These are phyloP conservation scores for Cryptomeria japonica DNA, from an alignment of 75 land plant genomes.

Conservation along the genomic window DNA sequence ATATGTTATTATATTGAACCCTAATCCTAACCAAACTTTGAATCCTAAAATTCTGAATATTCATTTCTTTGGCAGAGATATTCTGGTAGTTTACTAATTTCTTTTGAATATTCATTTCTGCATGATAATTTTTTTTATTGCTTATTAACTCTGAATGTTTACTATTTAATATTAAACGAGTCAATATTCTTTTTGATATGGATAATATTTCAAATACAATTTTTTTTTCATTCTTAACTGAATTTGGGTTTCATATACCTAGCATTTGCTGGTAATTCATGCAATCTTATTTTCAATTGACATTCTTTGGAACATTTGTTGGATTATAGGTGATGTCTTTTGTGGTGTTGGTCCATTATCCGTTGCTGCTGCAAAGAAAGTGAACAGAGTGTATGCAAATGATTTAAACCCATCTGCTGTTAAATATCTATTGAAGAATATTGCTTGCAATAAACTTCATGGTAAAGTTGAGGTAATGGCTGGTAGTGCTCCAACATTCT, in stretches of 20 bases:
- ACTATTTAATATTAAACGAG: neutral
- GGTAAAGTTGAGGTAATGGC: constrained; percentile 72
- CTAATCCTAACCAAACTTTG: neutral
- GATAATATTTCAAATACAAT: neutral
- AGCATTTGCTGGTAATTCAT: neutral
- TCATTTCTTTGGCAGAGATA: neutral
- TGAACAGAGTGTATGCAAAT: constrained; percentile 89
- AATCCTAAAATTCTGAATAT: neutral
- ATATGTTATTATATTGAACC: neutral
- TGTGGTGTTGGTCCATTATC: constrained; percentile 91
- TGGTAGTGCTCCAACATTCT: neutral
- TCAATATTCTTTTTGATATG: neutral
- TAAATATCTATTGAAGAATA: constrained; percentile 73
- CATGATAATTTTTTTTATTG: neutral
- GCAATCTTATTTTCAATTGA: neutral
- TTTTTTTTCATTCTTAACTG: neutral
- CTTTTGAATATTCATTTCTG: neutral
- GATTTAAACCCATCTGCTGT: constrained; percentile 82
- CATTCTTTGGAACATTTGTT: neutral
- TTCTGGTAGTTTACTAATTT: neutral
- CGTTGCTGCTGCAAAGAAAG: constrained; percentile 81
- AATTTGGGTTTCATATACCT: neutral
- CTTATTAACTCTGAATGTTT: neutral
- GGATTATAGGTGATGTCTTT: constrained; percentile 81
- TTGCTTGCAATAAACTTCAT: constrained; percentile 68